Evolutionary conservation across 2,329 filamentous ascomycete genomes (phyloP).

Genomic region (Tolypocladium pustulatum): DNA sequence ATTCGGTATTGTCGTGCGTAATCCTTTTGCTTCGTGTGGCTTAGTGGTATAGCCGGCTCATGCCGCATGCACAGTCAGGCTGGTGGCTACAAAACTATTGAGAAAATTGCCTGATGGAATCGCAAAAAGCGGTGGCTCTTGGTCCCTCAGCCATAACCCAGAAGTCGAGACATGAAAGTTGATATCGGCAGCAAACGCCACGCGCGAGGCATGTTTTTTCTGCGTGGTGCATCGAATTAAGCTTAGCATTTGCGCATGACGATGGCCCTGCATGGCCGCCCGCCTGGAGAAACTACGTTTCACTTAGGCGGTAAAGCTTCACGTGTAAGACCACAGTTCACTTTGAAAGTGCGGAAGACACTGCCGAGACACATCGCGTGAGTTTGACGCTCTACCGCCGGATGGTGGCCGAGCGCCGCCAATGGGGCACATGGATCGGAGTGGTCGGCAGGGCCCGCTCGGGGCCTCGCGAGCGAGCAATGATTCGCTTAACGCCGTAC

Average conservation of each 20-base stretch:
- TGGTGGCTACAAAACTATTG: too few relatives aligned
- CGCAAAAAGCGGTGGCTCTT: background rate
- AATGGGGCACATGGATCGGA: background rate
- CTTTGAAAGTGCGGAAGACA: background rate
- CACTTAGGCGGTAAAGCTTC: background rate
- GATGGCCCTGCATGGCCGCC: background rate
- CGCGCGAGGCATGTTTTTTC: background rate
- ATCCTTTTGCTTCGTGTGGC: too few relatives aligned
- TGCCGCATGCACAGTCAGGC: too few relatives aligned
- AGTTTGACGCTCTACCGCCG: background rate
- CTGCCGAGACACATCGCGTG: background rate
- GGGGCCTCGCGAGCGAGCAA: background rate
- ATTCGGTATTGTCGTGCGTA: too few relatives aligned
- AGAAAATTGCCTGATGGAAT: too few relatives aligned
- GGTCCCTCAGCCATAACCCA: background rate
- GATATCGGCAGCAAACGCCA: background rate
- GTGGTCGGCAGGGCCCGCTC: background rate
- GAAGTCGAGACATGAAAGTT: background rate
- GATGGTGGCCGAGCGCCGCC: background rate
- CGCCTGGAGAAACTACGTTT: background rate
- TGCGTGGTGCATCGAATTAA: background rate
- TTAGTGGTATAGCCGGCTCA: too few relatives aligned
- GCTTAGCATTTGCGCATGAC: background rate
- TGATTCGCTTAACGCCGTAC: background rate
- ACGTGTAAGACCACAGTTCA: background rate